Evolutionary conservation across 2,329 filamentous ascomycete species (phyloP).

Genomic region (Byssochlamys sp.): DNA sequence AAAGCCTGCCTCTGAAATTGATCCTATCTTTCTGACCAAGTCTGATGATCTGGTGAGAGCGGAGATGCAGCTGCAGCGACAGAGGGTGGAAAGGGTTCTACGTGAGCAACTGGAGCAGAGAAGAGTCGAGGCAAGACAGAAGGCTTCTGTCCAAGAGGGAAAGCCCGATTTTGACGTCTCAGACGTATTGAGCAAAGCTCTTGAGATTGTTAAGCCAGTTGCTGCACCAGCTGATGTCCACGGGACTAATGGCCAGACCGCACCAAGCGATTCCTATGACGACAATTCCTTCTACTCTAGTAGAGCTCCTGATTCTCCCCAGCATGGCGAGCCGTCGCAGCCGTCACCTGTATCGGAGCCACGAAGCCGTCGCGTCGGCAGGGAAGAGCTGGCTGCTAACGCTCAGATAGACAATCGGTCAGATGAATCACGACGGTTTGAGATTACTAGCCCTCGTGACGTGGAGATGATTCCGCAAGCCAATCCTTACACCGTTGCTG

Average conservation of each 20-base stretch:
- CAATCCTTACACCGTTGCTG: constrained; percentile 29
- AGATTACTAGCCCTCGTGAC: constrained; percentile 26
- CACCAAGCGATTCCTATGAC: constrained; percentile 73
- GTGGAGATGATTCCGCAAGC: constrained; percentile 30
- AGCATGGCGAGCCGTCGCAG: constrained; percentile 29
- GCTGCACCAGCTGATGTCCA: constrained; percentile 46
- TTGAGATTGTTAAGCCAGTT: constrained; percentile 61
- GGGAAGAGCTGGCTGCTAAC: constrained; percentile 25
- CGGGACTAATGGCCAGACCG: constrained; percentile 50
- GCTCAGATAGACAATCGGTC: constrained; percentile 23
- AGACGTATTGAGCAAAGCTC: constrained; percentile 62
- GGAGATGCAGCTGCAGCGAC: constrained; percentile 68
- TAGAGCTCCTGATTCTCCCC: constrained; percentile 67
- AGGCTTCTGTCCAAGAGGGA: constrained; percentile 42
- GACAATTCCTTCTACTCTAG: constrained; percentile 95
- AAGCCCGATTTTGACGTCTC: constrained; percentile 59
- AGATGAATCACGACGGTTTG: constrained; percentile 29
- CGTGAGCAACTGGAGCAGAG: constrained; percentile 67
- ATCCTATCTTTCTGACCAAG: constrained; percentile 76
- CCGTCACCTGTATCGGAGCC: constrained; percentile 18
- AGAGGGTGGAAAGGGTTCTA: constrained; percentile 67
- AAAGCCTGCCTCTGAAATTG: constrained; percentile 57
- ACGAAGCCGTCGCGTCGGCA: constrained; percentile 10
- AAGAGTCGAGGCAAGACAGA: constrained; percentile 40
- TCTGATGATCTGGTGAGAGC: constrained; percentile 74